phyloP scores from a whole-genome alignment of 1,284 basidiomycete genomes.

The Afroboletus lepidellus region DNA sequence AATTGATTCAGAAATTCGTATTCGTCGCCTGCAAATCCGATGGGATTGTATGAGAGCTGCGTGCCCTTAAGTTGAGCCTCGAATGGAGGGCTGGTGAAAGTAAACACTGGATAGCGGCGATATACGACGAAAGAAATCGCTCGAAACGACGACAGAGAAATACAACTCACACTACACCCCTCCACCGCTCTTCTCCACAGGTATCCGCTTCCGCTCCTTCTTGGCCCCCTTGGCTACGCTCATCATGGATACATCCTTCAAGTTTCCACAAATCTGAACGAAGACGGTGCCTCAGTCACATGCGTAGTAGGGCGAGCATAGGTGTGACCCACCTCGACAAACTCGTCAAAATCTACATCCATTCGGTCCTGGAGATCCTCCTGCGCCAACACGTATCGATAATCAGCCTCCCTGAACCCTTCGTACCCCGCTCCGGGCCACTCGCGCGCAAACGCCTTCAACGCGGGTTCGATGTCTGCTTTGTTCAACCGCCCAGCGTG shows the following conservation, averaged over 20 bases:
- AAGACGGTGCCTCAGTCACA: background rate
- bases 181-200: slow-evolving; percentile 85
- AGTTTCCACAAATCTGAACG: slow-evolving; percentile 75
- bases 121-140: background rate
- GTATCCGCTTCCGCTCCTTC: slow-evolving; percentile 59
- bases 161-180: slow-evolving; percentile 51
- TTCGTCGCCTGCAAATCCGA: too few species aligned
- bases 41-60: too few species aligned
- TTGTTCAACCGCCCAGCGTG: slow-evolving; percentile 19
- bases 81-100: too few species aligned
- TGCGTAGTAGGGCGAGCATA: too few species aligned
- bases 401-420: slow-evolving; percentile 53
- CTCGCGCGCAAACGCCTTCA: slow-evolving; percentile 38
- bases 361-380: slow-evolving; percentile 60
- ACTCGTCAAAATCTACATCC: slow-evolving; percentile 73
- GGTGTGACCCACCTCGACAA: slow-evolving; percentile 60
- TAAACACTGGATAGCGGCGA: background rate
- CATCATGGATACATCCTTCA: slow-evolving; percentile 75
- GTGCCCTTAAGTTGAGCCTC: too few species aligned
- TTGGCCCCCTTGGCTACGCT: slow-evolving; percentile 42
- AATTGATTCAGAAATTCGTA: too few species aligned
- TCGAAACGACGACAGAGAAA: background rate
- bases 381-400: slow-evolving; percentile 73
- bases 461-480: slow-evolving; percentile 38
- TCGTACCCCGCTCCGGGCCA: slow-evolving; percentile 52